Percentiles rank a stretch among this genome's conserved stretches.
These are phyloP conservation scores for bread wheat (Triticum aestivum) DNA, from an alignment of 176 grass and related monocot species.

Conservation along the genomic window IWGSC_CS_RefSeq_v2.1 NC_057810.1:684712095-684712594, in stretches of 20 bases:
- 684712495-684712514: background rate
- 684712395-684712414: no score
- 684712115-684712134: background rate
- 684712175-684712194: no score
- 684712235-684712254: no score
- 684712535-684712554: background rate
- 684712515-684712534: background rate
- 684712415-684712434: background rate
- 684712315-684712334: background rate
- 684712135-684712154: no score
- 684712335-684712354: no score
- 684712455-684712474: background rate
- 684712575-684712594: background rate
- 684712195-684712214: no score
- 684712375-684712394: no score
- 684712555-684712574: background rate
- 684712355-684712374: no score
- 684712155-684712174: background rate
- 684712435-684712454: background rate
- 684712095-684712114: background rate
- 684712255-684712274: no score
- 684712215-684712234: no score
- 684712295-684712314: no score
- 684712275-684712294: no score
- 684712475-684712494: background rate